Evolutionary conservation across 345 rosid species (phyloP), one percentile per base, ranked within the genome.

Genomic region (Cochlearia excelsa): DNA sequence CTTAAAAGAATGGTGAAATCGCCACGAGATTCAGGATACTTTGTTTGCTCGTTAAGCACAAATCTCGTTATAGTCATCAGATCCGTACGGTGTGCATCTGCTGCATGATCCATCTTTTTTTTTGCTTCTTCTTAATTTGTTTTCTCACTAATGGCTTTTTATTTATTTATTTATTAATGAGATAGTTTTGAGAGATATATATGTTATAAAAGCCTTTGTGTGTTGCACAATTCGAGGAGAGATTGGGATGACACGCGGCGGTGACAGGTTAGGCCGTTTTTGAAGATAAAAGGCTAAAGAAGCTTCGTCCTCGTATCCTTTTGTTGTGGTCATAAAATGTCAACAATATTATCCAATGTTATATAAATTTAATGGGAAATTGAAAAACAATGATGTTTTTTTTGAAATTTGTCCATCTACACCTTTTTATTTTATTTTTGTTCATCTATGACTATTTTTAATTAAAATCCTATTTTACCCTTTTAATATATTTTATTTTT

Each of bases 11-110:
- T 93, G 8, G 83, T 76, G 87, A 93, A 89, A 72, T 93, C 99
- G 3, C 99, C 99, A 39, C 96, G 97, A 28, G 99, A 93, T 74
- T 89, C 99, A 0, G 99, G 92, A 73, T 89, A 71, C 74, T 81
- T 85, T 10, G 96, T 77, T 72, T 89, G 96, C 76, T 90, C 96
- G 69, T 82, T 93, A 69, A 93, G 62, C 67, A 87, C 97, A 57
- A 47, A 80, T 44, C 99, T 83, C 3, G 96, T 93, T 54, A 93
- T 89, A 35, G 99, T 93, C 99, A 93, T 89, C 86, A 93, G 72
- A 76, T 93, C 97, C 37, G 99, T 93, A 65, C 90, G 80, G 77
- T 79, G 56, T 1, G 97, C 96, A 46, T 93, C 95, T 35, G 92
- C 82, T 9, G 77, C 82, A 71, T 89, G 95, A 76, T 89, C 99